phyloP scores from a whole-genome alignment of 495 filamentous ascomycete genomes.

The Penicillium robsamsonii region DNA sequence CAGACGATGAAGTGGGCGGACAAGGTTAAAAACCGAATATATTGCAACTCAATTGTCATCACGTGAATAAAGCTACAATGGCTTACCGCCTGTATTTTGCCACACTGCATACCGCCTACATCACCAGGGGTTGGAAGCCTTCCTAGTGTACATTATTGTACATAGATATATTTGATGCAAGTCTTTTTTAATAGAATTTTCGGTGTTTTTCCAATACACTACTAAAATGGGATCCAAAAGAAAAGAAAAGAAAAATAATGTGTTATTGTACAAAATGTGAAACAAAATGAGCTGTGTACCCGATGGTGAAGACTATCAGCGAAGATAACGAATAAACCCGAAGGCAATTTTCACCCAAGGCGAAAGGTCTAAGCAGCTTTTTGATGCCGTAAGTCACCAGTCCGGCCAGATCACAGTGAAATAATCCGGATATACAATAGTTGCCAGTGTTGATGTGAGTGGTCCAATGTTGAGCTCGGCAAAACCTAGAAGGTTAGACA shows the following conservation, averaged over 20 bases:
- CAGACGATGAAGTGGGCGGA: neutral
- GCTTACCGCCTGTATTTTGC: neutral
- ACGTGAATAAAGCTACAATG: neutral
- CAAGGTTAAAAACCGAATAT: neutral
- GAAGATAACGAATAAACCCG: neutral
- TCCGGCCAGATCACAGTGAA: neutral
- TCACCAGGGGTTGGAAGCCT: neutral
- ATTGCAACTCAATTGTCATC: neutral
- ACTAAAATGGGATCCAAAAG: neutral
- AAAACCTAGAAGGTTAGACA: neutral
- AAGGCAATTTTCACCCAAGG: neutral
- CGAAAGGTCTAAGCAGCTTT: neutral
- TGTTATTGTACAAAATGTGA: conserved; percentile 1
- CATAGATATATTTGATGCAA: neutral
- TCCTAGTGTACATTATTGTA: neutral
- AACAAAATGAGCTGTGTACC: neutral
- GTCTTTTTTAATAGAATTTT: neutral
- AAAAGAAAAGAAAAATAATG: neutral
- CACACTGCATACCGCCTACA: neutral
- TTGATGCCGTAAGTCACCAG: too few relatives aligned
- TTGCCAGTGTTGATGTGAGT: neutral
- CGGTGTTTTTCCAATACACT: neutral
- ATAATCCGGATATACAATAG: neutral
- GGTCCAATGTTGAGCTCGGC: neutral
- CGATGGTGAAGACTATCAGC: neutral